phyloP scores from a whole-genome alignment of 2,329 filamentous ascomycete species.

The Arthrobotrys entomopaga region DNA sequence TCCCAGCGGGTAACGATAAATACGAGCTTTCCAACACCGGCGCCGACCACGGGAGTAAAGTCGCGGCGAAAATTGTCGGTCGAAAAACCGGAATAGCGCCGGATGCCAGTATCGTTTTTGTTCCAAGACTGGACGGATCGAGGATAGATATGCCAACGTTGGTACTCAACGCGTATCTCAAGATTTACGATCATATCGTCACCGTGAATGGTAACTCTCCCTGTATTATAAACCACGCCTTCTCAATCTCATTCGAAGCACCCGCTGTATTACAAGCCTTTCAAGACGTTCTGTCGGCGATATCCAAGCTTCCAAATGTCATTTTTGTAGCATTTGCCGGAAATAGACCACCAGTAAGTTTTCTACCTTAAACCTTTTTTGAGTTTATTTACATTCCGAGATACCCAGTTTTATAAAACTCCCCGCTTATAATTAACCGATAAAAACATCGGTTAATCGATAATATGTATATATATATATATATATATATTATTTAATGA shows the following conservation, averaged over 20 bases:
- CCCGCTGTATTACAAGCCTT: too few relatives aligned
- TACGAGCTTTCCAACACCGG: background rate
- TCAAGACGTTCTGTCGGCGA: background rate
- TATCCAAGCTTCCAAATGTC: conserved; percentile 6
- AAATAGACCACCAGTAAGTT: background rate
- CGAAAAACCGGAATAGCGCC: conserved; percentile 10
- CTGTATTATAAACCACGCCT: conserved; percentile 24
- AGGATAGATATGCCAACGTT: background rate
- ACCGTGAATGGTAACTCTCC: background rate
- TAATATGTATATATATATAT: too few relatives aligned
- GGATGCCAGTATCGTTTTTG: conserved; percentile 7
- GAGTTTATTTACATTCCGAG: too few relatives aligned
- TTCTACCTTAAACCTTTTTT: too few relatives aligned
- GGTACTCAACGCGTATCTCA: background rate
- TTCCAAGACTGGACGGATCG: background rate
- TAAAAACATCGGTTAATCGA: too few relatives aligned
- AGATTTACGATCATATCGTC: conserved; percentile 23
- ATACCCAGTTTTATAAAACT: too few relatives aligned
- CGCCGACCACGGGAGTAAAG: background rate
- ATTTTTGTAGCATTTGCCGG: conserved; percentile 4
- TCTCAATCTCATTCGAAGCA: too few relatives aligned
- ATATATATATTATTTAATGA: too few relatives aligned
- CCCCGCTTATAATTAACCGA: too few relatives aligned
- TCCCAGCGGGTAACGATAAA: conserved; percentile 5
- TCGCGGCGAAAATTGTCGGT: conserved; percentile 15